Evolutionary conservation across 2,329 filamentous ascomycete species (phyloP).

Genomic region (Ceratocystis lukuohia): DNA sequence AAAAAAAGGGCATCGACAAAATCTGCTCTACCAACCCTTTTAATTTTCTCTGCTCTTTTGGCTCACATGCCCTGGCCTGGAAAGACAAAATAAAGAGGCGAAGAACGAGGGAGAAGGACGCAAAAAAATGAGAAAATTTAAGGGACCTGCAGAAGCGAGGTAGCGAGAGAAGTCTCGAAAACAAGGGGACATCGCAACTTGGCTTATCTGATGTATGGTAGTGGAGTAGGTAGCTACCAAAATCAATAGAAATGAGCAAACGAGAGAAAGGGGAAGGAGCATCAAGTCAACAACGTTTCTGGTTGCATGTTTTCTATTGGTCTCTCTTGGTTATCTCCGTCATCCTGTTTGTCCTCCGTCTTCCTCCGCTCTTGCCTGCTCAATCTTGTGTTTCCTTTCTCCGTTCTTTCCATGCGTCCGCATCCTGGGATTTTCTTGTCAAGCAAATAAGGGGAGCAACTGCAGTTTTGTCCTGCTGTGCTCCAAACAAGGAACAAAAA

Average conservation of each 20-base stretch:
- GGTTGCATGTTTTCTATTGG: not conserved
- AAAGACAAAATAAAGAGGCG: not conserved
- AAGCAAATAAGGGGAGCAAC: not conserved
- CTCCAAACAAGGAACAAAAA: not conserved
- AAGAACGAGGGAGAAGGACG: not conserved
- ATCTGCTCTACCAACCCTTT: not conserved
- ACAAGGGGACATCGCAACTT: not conserved
- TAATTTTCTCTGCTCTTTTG: too few relatives aligned
- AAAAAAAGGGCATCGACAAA: not conserved
- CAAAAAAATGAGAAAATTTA: not conserved
- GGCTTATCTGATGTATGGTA: not conserved
- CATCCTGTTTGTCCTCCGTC: not conserved
- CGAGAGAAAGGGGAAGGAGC: too few relatives aligned
- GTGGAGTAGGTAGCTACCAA: not conserved
- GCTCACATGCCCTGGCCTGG: too few relatives aligned
- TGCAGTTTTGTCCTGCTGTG: too few relatives aligned
- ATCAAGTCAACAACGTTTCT: not conserved
- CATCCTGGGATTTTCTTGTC: not conserved
- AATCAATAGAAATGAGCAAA: not conserved
- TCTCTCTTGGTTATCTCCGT: not conserved
- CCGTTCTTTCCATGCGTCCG: not conserved
- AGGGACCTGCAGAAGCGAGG: slow-evolving; percentile 7
- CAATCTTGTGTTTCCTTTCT: not conserved
- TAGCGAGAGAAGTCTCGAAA: not conserved
- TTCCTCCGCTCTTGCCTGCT: not conserved